Evolutionary conservation across 306 rosid species (phyloP).

Genomic region (Delonix regia): DNA sequence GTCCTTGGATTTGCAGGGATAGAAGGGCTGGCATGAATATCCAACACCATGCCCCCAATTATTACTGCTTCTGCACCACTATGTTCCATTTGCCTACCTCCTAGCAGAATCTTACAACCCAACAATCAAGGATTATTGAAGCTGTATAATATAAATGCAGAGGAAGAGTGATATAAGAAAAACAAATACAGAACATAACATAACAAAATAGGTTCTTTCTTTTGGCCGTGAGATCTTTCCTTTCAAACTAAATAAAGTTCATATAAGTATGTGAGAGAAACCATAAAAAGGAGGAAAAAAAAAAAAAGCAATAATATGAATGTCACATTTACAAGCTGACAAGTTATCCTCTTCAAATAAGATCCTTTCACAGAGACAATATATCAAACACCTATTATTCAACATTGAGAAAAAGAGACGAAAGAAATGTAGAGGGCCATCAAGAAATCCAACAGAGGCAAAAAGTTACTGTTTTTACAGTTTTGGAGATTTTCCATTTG

Average conservation of each 20-base stretch:
- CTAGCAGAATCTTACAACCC: conserved; percentile 29
- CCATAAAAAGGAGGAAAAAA: not conserved
- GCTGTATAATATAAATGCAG: not conserved
- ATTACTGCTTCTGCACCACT: conserved; percentile 60
- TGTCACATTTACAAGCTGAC: not conserved
- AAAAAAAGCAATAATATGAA: not conserved
- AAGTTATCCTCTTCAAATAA: not conserved
- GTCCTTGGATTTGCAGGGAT: conserved; percentile 44
- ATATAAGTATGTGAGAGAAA: not conserved
- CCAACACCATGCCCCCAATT: conserved; percentile 92
- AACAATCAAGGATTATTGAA: conserved; percentile 10
- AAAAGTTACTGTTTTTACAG: not conserved
- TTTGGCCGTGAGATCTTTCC: not conserved
- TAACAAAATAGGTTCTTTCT: not conserved
- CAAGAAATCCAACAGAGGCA: not conserved
- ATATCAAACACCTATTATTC: conserved; percentile 11
- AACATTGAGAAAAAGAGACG: not conserved
- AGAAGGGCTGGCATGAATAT: conserved; percentile 71
- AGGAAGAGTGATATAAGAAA: not conserved
- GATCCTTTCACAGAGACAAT: not conserved
- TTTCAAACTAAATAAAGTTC: not conserved
- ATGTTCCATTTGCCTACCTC: conserved; percentile 37
- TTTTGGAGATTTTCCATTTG: not conserved
- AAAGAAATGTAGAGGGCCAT: not conserved
- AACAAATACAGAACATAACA: not conserved